Evolutionary conservation across 768 basidiomycete species (phyloP).

Genomic region (Tephrocybe rancida): DNA sequence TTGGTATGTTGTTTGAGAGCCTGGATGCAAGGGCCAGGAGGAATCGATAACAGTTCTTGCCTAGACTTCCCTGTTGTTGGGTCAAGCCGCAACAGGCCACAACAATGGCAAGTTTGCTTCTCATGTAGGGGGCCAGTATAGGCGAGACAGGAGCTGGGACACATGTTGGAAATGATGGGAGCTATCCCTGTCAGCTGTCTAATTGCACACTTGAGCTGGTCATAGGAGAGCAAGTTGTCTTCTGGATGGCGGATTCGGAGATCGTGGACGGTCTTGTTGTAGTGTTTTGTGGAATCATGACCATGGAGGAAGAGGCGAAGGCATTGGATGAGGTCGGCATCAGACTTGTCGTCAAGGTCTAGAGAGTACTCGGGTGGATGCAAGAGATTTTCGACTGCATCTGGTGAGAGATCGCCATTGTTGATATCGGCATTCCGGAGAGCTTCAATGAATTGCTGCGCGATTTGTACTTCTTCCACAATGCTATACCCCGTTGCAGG

Average conservation of each 20-base stretch:
- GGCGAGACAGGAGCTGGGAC: constrained; percentile 10
- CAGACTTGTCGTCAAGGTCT: background rate
- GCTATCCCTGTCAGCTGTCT: constrained; percentile 7
- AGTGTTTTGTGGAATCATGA: constrained; percentile 5
- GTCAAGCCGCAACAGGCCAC: constrained; percentile 11
- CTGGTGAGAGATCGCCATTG: constrained; percentile 8
- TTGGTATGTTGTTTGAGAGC: background rate
- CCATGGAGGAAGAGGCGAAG: constrained; percentile 9
- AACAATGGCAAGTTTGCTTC: constrained; percentile 1
- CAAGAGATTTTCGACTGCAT: background rate
- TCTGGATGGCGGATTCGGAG: constrained; percentile 3
- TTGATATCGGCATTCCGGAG: constrained; percentile 6
- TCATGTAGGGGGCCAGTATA: constrained; percentile 8
- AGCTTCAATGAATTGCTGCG: constrained; percentile 10
- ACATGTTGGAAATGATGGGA: constrained; percentile 11
- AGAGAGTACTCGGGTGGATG: constrained; percentile 2
- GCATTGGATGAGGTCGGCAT: constrained; percentile 7
- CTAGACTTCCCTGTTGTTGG: constrained; percentile 8
- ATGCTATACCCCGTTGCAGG: background rate
- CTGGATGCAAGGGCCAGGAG: constrained; percentile 15
- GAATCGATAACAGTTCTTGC: constrained; percentile 21
- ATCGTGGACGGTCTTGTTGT: constrained; percentile 1
- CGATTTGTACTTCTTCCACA: constrained; percentile 8
- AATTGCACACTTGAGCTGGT: constrained; percentile 14
- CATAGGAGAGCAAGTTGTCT: constrained; percentile 8